A percentile compares a stretch with the other conserved stretches of the same genome.
phyloP scores from a whole-genome alignment of 768 basidiomycete genomes.

The Tricholoma sp. region DNA sequence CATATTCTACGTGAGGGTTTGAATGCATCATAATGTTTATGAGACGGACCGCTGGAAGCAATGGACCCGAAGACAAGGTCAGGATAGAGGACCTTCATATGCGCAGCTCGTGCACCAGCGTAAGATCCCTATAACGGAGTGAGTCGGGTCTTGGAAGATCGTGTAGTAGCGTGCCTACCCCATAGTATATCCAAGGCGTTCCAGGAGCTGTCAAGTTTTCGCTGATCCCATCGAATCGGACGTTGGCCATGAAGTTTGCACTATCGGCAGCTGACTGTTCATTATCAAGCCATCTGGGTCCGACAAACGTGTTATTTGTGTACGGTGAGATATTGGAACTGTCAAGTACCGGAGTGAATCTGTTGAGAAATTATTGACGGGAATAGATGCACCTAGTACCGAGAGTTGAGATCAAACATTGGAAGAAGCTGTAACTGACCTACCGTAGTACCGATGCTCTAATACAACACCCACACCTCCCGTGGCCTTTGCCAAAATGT shows the following conservation, averaged over 20 bases:
- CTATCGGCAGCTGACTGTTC: slow-evolving; percentile 88
- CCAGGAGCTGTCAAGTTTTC: slow-evolving; percentile 67
- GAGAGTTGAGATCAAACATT: slow-evolving; percentile 8
- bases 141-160: background rate
- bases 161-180: slow-evolving; percentile 42
- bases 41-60: slow-evolving; percentile 68
- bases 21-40: slow-evolving; percentile 1
- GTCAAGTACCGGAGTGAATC: slow-evolving; percentile 63
- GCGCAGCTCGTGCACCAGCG: slow-evolving; percentile 89
- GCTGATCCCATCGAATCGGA: slow-evolving; percentile 67
- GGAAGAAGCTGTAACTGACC: slow-evolving; percentile 7
- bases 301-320: slow-evolving; percentile 1
- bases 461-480: slow-evolving; percentile 88
- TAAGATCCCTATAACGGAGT: slow-evolving; percentile 65
- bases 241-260: slow-evolving; percentile 82
- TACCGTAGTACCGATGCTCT: slow-evolving; percentile 90
- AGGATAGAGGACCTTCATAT: slow-evolving; percentile 85
- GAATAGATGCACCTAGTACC: slow-evolving; percentile 61
- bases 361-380: slow-evolving; percentile 73
- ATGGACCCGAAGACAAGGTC: slow-evolving; percentile 88
- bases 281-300: slow-evolving; percentile 77
- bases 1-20: background rate
- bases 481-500: slow-evolving; percentile 79
- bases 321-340: slow-evolving; percentile 4
- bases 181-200: slow-evolving; percentile 92